Evolutionary conservation across 1,284 basidiomycete genomes (phyloP), one percentile per base, ranked within the genome.

Genomic region (Heterobasidion annosum): DNA sequence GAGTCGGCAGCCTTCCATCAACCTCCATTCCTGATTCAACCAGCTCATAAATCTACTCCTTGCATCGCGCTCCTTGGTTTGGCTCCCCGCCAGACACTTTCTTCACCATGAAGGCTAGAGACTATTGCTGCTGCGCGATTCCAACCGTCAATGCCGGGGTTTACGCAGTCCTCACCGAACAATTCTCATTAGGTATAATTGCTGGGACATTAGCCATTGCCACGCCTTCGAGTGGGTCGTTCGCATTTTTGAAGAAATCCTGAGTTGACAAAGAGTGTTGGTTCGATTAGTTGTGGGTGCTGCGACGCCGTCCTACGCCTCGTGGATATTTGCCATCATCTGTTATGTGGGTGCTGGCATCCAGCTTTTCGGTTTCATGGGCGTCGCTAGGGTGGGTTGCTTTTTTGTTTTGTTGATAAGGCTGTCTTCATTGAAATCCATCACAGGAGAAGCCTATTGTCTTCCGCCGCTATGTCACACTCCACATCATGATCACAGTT

Each of bases 131-230:
- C 64, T 88, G 85, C 65, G 92, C 92, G 51, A 86, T 95, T 59
- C 92, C 92, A 4, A 71, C 91, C 52, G 76, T 92, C 58, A 95
- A 96, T 70, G 78, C 83, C 57, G 93, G 93, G 37, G 89, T 95
- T 54, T 95, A 95, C 63, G 68, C 80, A n/a, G 79, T 88, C 43
- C 68, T 96, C 50, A 66, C 73, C 0, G 90, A 94, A 65, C 92
- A 95, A 69, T 75, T 89, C 49, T 72, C 80, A 18, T 67, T 89
- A 8, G 83, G 79, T 2, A 64, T 92, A 57, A 62, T 88, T n/a
- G 79, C 85, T 3, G 93, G 87, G 15, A 83, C 88, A 4, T 74
- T 95, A 33, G 80, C 88, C 7, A 66, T 97, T 18, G 84, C 82
- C 1, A 92, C 93, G 1, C 89, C 92, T 18, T 72, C 75, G 8